Conservation (phyloP, 2,329 filamentous ascomycete species). For the Talaromyces sp. region DNA sequence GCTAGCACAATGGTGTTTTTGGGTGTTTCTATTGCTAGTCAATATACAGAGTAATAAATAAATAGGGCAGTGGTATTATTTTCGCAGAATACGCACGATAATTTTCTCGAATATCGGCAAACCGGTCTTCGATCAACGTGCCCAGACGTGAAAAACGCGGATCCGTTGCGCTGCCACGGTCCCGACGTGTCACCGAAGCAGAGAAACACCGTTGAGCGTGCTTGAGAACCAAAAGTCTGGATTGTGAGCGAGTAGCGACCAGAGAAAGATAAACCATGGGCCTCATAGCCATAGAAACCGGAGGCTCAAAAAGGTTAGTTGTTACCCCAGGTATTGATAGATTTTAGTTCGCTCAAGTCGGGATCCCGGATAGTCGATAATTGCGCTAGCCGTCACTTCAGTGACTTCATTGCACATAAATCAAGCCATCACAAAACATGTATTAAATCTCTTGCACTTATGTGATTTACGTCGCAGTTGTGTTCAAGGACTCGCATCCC, state of each 20-base stretch:
- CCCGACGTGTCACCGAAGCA: not conserved
- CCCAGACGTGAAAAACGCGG: constrained; percentile 48
- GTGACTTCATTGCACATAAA: not conserved
- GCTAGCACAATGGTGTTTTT: constrained; percentile 57
- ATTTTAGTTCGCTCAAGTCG: not conserved
- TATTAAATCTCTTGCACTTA: not conserved
- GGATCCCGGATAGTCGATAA: not conserved
- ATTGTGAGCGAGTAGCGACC: not conserved
- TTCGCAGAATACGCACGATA: constrained; percentile 42
- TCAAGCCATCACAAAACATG: not conserved
- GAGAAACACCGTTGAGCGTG: not conserved
- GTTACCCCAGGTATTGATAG: not conserved
- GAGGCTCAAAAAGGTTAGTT: not conserved
- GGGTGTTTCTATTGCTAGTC: constrained; percentile 29
- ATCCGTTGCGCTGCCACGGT: constrained; percentile 24
- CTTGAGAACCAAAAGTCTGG: not conserved
- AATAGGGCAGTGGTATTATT: no score
- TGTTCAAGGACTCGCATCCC: not conserved
- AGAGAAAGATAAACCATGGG: not conserved
- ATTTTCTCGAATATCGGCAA: constrained; percentile 50
- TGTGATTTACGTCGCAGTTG: not conserved
- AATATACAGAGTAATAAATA: no score
- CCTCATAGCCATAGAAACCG: not conserved
- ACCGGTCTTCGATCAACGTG: constrained; percentile 54
- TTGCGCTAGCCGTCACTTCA: not conserved